Percentiles rank a stretch among this genome's conserved stretches.
phyloP scores from a whole-genome alignment of 345 rosid genomes.

The Gossypium thurberi region DNA sequence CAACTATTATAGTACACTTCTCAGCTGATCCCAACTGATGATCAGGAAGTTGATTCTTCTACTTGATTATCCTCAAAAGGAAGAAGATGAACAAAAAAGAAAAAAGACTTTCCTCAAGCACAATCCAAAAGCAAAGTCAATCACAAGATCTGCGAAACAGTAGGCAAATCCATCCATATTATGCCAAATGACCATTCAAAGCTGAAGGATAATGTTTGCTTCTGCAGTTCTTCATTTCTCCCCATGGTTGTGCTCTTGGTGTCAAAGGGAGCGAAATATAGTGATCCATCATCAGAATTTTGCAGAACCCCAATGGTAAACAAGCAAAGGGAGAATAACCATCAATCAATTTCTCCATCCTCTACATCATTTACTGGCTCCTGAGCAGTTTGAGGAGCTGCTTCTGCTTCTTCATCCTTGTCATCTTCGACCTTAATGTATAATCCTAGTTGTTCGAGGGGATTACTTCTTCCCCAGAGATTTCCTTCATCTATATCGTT shows the following conservation, averaged over 20 bases:
- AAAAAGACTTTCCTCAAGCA: neutral
- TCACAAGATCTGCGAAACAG: neutral
- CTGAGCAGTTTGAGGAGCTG: slow-evolving; percentile 22
- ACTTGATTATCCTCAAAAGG: too few species aligned
- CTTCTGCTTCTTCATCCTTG: slow-evolving; percentile 54
- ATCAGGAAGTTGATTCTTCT: too few species aligned
- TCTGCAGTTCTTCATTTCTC: neutral
- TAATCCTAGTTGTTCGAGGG: slow-evolving; percentile 73
- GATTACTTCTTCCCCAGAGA: slow-evolving; percentile 57
- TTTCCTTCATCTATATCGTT: slow-evolving; percentile 48
- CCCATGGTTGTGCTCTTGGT: neutral
- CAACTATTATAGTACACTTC: too few species aligned
- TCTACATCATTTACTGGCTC: slow-evolving; percentile 33
- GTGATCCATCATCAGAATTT: neutral
- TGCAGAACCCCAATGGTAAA: neutral
- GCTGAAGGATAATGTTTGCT: neutral
- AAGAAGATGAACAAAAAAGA: too few species aligned
- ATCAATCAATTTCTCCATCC: slow-evolving; percentile 55
- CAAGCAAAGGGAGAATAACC: neutral
- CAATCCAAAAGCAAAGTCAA: neutral
- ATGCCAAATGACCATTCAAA: too few species aligned
- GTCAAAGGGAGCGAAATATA: neutral
- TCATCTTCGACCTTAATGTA: slow-evolving; percentile 59
- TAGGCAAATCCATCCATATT: too few species aligned
- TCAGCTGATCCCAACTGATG: too few species aligned